Evolutionary conservation across 2,329 filamentous ascomycete genomes (phyloP), one percentile per base, ranked within the genome.

Genomic region (Pseudocercospora crystallina): DNA sequence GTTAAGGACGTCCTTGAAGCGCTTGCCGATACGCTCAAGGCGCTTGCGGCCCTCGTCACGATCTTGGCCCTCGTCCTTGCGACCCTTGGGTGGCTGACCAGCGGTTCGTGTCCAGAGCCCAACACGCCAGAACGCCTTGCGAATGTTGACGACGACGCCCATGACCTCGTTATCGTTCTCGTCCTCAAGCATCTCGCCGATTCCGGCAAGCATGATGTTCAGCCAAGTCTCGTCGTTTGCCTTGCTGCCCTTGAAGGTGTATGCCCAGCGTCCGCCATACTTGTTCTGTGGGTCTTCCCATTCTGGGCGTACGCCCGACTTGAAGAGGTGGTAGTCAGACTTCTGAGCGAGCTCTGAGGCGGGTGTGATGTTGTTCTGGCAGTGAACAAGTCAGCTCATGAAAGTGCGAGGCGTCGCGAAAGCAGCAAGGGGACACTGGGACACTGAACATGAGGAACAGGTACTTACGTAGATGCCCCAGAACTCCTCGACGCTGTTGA

Each of bases 201-300:
- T 97, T 49, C 91, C 94, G 30, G 88, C 85, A 64, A 99, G 86
- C 85, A 99, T 96, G 57, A 95, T 89, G 72, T 97, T 89, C 54
- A 99, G 84, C 94, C 94, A 99, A 71, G 96, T 95, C 70, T 99
- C 92, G 72, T 99, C 95, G 64, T 92, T 89, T 70, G 96, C 82
- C 61, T 80, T 83, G 83, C 96, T 96, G 65, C 96, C 90, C 80
- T 95, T 95, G 85, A 96, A 96, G 67, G 89, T 87, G 77, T 95
- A 97, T 20, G 92, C 91, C 94, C 94, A 99, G 76, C 96, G 96
- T 75, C 94, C 94, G 64, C 94, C 94, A 72, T 97, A 90, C 82
- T 97, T 99, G 80, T 99, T 99, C 78, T 97, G 90, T 20, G 84
- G 80, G 71, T 99, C 94, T 75, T 99, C 94, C 94, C 94, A 99